phyloP scores from a whole-genome alignment of 2,329 filamentous ascomycete species.

The Aaosphaeria pasadenensis region DNA sequence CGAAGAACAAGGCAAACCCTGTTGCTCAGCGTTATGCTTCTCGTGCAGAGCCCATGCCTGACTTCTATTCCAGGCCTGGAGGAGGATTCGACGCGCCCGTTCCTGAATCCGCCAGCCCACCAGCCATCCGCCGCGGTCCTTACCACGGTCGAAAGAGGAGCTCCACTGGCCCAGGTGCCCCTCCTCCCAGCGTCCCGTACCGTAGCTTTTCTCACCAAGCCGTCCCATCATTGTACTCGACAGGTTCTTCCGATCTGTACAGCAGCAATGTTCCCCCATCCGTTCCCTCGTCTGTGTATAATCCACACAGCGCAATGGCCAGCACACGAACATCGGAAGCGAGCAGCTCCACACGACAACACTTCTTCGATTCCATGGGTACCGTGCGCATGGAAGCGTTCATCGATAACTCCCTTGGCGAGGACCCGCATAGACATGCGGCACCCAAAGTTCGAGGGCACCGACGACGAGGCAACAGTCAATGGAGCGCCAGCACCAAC shows the following conservation, averaged over 20 bases:
- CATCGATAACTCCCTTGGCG: conserved; percentile 56
- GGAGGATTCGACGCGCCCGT: conserved; percentile 41
- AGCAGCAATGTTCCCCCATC: conserved; percentile 25
- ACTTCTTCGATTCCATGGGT: conserved; percentile 81
- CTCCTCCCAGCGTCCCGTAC: conserved; percentile 65
- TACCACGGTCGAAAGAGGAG: conserved; percentile 81
- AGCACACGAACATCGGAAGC: conserved; percentile 53
- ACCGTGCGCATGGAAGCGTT: conserved; percentile 98
- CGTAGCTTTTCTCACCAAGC: conserved; percentile 67
- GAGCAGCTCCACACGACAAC: conserved; percentile 47
- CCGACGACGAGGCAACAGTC: conserved; percentile 31
- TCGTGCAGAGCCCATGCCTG: conserved; percentile 27
- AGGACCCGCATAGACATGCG: conserved; percentile 13
- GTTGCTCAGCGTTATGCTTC: conserved; percentile 32
- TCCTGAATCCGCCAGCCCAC: conserved; percentile 66
- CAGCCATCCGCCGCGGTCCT: conserved; percentile 66
- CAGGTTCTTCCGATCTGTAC: conserved; percentile 38
- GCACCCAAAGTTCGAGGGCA: conserved; percentile 18
- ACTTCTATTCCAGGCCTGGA: conserved; percentile 23
- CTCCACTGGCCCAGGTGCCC: conserved; percentile 76
- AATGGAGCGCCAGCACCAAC: conserved; percentile 35
- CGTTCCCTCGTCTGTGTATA: conserved; percentile 39
- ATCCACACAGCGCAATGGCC: conserved; percentile 35
- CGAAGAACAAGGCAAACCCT: conserved; percentile 63
- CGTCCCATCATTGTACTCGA: conserved; percentile 38